Evolutionary conservation across 768 basidiomycete species (phyloP).

Genomic region (Panaeolus papilionaceus): DNA sequence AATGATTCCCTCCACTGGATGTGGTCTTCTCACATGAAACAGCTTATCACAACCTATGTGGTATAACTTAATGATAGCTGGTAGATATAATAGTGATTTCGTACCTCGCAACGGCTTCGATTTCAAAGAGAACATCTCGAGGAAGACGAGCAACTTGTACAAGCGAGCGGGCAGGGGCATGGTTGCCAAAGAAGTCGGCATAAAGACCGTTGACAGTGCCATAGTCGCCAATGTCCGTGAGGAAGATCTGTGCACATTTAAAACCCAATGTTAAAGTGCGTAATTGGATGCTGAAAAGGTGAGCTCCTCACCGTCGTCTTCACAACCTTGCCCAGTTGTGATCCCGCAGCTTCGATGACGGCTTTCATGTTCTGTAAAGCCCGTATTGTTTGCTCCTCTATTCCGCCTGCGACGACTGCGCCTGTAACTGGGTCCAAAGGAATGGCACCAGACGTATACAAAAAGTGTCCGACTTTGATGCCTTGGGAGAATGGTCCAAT

Average conservation of each 20-base stretch:
- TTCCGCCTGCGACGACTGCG: neutral
- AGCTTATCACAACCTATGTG: neutral
- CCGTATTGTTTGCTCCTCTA: neutral
- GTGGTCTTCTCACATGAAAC: no score
- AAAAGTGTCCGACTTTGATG: neutral
- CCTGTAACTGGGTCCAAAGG: neutral
- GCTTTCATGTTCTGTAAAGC: slow-evolving; percentile 6
- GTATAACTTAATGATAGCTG: neutral
- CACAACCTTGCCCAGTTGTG: neutral
- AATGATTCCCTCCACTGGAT: no score
- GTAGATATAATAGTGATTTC: neutral
- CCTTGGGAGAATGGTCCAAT: slow-evolving; percentile 2
- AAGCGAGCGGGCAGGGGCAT: neutral
- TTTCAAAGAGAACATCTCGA: neutral
- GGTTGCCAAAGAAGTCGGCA: neutral
- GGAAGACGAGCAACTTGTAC: neutral
- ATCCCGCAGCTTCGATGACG: neutral
- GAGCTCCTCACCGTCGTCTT: neutral
- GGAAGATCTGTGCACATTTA: neutral
- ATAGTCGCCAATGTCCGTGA: neutral
- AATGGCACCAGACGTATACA: neutral
- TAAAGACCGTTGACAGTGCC: neutral
- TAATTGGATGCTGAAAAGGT: neutral
- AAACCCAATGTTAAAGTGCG: neutral
- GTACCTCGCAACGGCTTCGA: slow-evolving; percentile 1